phyloP scores from a whole-genome alignment of 768 basidiomycete genomes.

The Lactarius hengduanensis region DNA sequence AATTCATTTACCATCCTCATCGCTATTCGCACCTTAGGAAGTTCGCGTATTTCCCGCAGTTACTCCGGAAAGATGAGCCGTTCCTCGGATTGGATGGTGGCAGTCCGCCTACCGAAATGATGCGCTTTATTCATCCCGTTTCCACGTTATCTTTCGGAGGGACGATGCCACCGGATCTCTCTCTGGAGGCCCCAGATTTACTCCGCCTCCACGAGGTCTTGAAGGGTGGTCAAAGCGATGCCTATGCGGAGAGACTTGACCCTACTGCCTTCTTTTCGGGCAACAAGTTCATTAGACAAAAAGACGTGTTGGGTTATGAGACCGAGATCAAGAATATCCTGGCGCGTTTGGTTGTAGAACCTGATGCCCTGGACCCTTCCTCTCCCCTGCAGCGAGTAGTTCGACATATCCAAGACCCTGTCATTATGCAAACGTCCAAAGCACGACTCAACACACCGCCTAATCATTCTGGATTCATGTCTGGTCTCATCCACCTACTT shows the following conservation, averaged over 20 bases:
- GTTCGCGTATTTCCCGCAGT: slow-evolving; percentile 49
- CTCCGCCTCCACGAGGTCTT: slow-evolving; percentile 52
- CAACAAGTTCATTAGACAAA: slow-evolving; percentile 48
- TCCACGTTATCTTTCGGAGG: slow-evolving; percentile 55
- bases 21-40: slow-evolving; percentile 76
- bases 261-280: slow-evolving; percentile 48
- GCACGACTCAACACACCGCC: slow-evolving; percentile 38
- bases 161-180: slow-evolving; percentile 58
- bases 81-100: slow-evolving; percentile 44
- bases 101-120: slow-evolving; percentile 38
- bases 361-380: slow-evolving; percentile 37
- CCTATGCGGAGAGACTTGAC: slow-evolving; percentile 38
- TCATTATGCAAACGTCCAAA: slow-evolving; percentile 32
- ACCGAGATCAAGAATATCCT: slow-evolving; percentile 47
- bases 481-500: slow-evolving; percentile 51
- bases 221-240: slow-evolving; percentile 14
- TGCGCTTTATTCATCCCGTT: slow-evolving; percentile 64
- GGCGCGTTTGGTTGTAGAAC: slow-evolving; percentile 37
- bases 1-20: slow-evolving; percentile 60
- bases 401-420: slow-evolving; percentile 41
- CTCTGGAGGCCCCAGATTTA: slow-evolving; percentile 60
- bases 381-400: slow-evolving; percentile 44
- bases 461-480: slow-evolving; percentile 34
- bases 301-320: slow-evolving; percentile 62
- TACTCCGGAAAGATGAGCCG: slow-evolving; percentile 28